Percentiles rank a stretch among this genome's conserved stretches.
Conservation (phyloP, 1,284 basidiomycete genomes). For the Ustilago vetiveriae region DNA sequence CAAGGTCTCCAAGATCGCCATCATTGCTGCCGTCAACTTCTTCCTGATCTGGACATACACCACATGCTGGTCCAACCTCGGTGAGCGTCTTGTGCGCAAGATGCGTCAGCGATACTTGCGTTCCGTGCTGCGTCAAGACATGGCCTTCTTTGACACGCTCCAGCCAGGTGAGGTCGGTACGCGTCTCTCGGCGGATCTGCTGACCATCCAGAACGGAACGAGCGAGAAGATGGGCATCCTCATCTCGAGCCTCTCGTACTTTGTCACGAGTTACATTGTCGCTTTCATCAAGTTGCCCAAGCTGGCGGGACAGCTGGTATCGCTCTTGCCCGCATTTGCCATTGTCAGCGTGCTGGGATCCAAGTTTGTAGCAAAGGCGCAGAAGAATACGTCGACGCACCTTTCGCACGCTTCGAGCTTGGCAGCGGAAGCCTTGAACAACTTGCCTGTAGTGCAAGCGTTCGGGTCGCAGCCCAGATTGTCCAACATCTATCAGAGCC, state of each 20-base stretch:
- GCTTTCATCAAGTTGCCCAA: constrained; percentile 54
- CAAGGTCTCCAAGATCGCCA: constrained; percentile 55
- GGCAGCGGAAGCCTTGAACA: constrained; percentile 52
- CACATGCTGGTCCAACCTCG: constrained; percentile 56
- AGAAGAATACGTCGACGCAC: constrained; percentile 47
- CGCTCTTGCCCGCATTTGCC: constrained; percentile 52
- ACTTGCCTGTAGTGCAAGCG: constrained; percentile 56
- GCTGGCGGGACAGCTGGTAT: constrained; percentile 52
- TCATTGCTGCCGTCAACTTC: constrained; percentile 59
- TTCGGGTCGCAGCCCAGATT: constrained; percentile 51
- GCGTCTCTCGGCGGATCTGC: constrained; percentile 49
- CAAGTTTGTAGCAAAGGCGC: constrained; percentile 46
- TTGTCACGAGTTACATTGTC: constrained; percentile 54
- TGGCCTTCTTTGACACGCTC: constrained; percentile 60
- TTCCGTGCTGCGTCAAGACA: constrained; percentile 69
- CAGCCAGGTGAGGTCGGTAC: constrained; percentile 55
- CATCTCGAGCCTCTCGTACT: constrained; percentile 54
- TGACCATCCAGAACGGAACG: constrained; percentile 58
- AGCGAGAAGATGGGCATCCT: constrained; percentile 61
- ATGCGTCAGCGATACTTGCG: constrained; percentile 68
- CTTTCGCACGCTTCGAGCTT: constrained; percentile 50
- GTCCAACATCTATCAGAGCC: constrained; percentile 46
- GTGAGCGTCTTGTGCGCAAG: constrained; percentile 56
- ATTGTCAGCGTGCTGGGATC: constrained; percentile 49
- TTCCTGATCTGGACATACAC: constrained; percentile 62